Base-by-base conservation (phyloP, 2,329 filamentous ascomycete species). In the Microcyclosporella mali region DNA sequence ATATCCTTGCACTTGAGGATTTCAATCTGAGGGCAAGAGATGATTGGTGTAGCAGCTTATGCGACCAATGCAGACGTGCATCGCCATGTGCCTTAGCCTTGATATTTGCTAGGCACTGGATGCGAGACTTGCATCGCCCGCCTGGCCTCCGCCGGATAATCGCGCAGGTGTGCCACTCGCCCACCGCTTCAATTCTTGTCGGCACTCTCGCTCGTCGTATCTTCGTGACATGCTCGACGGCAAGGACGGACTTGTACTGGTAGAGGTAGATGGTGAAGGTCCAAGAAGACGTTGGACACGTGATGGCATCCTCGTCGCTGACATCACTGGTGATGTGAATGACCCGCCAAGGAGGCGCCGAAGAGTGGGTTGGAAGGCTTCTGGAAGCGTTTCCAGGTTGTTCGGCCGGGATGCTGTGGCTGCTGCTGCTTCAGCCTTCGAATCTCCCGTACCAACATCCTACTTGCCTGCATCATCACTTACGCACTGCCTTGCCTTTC, bases 31-130 rank as follows among this genome's bases (percentile, higher is more conserved):
- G 6, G 21, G 21, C 6, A 4, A 9, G 9, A 25, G 19, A 9
- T 38, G 28, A 38, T 43, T 43, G 41, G 41, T 33, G 19, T 35
- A 17, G 28, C 34, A 18, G 15, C 8, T n/a, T 27, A 14, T 19
- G 27, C 17, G 37, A 32, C 15, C 17, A 28, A 37, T 37, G 35
- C 35, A 37, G 35, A 19, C 19, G 28, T 39, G 37, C 37, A 39
- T 27, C 7, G 31, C 37, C 25, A 21, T 21, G 33, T 39, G 37
- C 21, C 21, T 25, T 25, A 25, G 21, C 21, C 6, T 6, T 25
- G 21, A 4, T 6, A 9, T 6, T 4, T 6, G 21, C 21, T 25
- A 6, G 6, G 21, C 9, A 25, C 21, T 25, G 21, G 21, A 25
- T 25, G 21, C 21, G 21, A 25, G 21, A 25, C 21, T n/a, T 25